These are phyloP conservation scores for Pythium dissimile DNA, from an alignment of 352 stramenopile species.

Conservation along the genomic window DNA sequence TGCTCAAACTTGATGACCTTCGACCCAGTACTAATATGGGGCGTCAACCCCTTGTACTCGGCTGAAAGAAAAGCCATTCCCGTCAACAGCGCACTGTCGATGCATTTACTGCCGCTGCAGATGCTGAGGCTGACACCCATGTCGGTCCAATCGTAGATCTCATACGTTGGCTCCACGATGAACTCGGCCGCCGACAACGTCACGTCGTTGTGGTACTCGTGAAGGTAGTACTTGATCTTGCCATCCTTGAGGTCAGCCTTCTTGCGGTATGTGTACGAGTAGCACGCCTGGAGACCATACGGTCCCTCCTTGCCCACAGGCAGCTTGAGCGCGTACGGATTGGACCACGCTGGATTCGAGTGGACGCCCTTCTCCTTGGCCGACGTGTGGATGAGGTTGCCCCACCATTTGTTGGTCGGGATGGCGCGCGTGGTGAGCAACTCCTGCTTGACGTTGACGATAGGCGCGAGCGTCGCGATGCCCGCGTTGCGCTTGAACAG, in stretches of 20 bases:
- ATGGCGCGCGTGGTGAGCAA: constrained; percentile 43
- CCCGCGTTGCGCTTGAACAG: constrained; percentile 44
- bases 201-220: constrained; percentile 63
- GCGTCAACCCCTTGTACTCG: constrained; percentile 54
- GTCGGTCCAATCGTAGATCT: constrained; percentile 65
- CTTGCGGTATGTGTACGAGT: constrained; percentile 57
- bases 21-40: constrained; percentile 44
- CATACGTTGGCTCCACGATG: constrained; percentile 42
- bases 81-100: constrained; percentile 53
- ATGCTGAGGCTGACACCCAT: constrained; percentile 53
- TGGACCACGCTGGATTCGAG: constrained; percentile 53
- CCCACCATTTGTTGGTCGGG: constrained; percentile 84
- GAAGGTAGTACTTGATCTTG: constrained; percentile 56
- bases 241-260: constrained; percentile 40
- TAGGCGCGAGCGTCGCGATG: constrained; percentile 42
- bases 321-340: constrained; percentile 61
- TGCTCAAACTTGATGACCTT: constrained; percentile 41
- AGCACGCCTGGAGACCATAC: constrained; percentile 52
- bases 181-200: constrained; percentile 64
- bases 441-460: constrained; percentile 57
- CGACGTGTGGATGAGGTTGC: constrained; percentile 63
- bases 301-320: constrained; percentile 21
- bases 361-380: constrained; percentile 33
- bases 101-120: constrained; percentile 45
- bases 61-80: constrained; percentile 73